A percentile compares a stretch with the other conserved stretches of the same genome.
These are phyloP conservation scores for Lolium perenne DNA, from an alignment of 176 grass and related monocot species.

Conservation along the genomic window DNA sequence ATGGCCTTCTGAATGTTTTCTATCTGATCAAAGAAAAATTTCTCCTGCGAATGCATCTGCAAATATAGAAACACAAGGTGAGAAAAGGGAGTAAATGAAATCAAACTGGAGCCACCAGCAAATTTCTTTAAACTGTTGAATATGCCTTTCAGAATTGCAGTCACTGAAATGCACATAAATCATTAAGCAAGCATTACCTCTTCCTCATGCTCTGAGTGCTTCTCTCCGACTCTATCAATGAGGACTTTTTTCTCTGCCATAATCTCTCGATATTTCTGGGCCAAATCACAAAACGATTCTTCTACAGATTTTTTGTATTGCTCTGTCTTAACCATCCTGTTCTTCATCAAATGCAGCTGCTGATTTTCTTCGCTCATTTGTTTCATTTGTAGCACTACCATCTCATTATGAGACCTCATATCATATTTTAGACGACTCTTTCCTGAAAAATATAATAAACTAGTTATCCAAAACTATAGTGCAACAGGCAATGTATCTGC, in stretches of 20 bases:
- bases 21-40: conserved; percentile 76
- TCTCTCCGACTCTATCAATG: conserved; percentile 57
- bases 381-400: conserved; percentile 81
- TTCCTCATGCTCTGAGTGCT: conserved; percentile 75
- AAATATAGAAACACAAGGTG: conserved; percentile 29
- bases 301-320: conserved; percentile 68
- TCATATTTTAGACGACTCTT: conserved; percentile 78
- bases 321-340: conserved; percentile 64
- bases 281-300: conserved; percentile 52
- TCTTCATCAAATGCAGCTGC: conserved; percentile 65
- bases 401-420: conserved; percentile 85
- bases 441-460: conserved; percentile 50
- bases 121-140: background rate
- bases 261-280: conserved; percentile 62
- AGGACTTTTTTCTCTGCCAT: conserved; percentile 59
- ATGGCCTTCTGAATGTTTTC: conserved; percentile 59
- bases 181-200: conserved; percentile 54
- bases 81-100: conserved; percentile 14
- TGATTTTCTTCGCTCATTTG: conserved; percentile 95
- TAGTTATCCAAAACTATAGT: conserved; percentile 19
- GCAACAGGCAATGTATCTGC: background rate
- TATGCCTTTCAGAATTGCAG: background rate
- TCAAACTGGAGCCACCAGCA: background rate
- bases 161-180: background rate
- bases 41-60: conserved; percentile 81